Conservation (phyloP, 116 monocot genomes). For the Cymodocea nodosa region DNA sequence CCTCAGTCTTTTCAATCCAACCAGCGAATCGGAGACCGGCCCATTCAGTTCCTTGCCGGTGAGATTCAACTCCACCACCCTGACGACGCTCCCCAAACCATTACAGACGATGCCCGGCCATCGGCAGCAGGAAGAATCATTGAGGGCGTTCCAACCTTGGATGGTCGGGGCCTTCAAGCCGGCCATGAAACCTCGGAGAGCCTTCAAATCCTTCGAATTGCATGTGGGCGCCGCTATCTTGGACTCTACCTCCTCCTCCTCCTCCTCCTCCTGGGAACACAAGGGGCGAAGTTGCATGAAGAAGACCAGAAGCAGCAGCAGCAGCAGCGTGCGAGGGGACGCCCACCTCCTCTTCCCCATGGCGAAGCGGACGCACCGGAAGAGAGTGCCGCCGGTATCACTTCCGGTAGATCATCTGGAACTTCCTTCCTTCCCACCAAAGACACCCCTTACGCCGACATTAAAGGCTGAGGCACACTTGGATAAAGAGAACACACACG, state of each 20-base stretch:
- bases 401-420: too few relatives aligned
- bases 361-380: neutral
- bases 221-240: too few relatives aligned
- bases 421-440: too few relatives aligned
- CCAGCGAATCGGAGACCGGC: slow-evolving; percentile 32
- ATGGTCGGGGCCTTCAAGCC: slow-evolving; percentile 18
- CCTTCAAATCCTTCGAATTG: slow-evolving; percentile 32
- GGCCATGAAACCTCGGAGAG: slow-evolving; percentile 26
- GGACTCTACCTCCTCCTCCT: slow-evolving; percentile 14
- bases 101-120: slow-evolving; percentile 61
- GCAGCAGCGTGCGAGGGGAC: too few relatives aligned
- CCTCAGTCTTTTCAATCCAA: slow-evolving; percentile 25
- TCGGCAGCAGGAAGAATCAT: slow-evolving; percentile 41
- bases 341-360: slow-evolving; percentile 4
- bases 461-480: too few relatives aligned
- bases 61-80: slow-evolving; percentile 58
- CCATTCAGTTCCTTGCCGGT: slow-evolving; percentile 38
- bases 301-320: neutral
- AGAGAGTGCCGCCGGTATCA: too few relatives aligned
- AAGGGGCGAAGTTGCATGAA: slow-evolving; percentile 5
- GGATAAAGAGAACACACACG: too few relatives aligned
- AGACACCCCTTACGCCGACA: too few relatives aligned
- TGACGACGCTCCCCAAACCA: neutral
- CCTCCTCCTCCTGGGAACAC: too few relatives aligned
- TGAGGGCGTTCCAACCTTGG: slow-evolving; percentile 29